Conservation (phyloP, 129 eudicot species). For the Centella asiatica region DNA sequence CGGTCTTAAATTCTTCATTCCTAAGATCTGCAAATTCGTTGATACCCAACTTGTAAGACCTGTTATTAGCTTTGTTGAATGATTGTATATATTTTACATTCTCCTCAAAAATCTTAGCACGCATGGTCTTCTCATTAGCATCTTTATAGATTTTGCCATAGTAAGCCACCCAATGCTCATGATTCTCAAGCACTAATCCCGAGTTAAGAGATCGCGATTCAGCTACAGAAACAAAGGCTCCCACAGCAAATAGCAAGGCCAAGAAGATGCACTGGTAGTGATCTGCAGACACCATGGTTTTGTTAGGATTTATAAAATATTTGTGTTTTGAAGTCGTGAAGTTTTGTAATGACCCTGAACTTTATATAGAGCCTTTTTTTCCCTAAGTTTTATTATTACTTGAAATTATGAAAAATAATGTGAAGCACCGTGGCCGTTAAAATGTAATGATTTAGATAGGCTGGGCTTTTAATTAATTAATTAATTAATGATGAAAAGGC, state of each 20-base stretch:
- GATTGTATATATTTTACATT: too few relatives aligned
- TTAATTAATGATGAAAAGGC: too few relatives aligned
- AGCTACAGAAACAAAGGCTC: slow-evolving; percentile 1
- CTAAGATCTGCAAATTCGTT: too few relatives aligned
- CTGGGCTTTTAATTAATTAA: background rate
- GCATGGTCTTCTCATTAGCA: slow-evolving; percentile 10
- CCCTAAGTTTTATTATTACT: too few relatives aligned
- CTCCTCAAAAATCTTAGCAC: background rate
- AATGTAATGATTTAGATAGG: background rate
- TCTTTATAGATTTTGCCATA: background rate
- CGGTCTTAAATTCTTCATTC: slow-evolving; percentile 1
- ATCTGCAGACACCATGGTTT: slow-evolving; percentile 1
- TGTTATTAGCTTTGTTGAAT: too few relatives aligned
- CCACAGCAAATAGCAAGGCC: background rate
- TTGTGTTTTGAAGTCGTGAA: background rate
- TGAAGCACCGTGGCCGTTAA: background rate
- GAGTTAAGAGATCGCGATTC: background rate
- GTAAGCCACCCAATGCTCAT: slow-evolving; percentile 5
- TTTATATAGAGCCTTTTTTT: slow-evolving; percentile 1
- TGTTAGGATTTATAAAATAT: too few relatives aligned
- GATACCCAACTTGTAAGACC: background rate
- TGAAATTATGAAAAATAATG: too few relatives aligned
- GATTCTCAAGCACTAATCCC: background rate
- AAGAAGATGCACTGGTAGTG: background rate
- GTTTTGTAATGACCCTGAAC: background rate